Conservation (phyloP, 495 filamentous ascomycete species). For the Hyaloscypha variabilis region DNA sequence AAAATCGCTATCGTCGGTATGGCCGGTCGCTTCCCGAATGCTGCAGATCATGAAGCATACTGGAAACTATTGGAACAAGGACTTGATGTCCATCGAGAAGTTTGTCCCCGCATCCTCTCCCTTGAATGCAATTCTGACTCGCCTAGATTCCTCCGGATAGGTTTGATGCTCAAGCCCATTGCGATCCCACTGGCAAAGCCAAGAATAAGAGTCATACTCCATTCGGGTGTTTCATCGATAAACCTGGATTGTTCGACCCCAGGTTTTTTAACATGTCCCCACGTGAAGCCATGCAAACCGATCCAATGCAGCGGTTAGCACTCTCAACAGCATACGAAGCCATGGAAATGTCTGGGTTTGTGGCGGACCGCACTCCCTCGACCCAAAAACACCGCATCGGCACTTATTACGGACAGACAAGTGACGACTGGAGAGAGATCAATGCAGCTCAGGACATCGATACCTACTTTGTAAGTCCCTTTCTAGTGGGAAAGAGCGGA, state of each 20-base stretch:
- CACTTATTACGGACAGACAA: constrained; percentile 51
- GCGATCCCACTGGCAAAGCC: constrained; percentile 58
- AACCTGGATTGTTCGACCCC: constrained; percentile 67
- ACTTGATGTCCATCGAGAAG: constrained; percentile 34
- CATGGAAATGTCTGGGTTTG: constrained; percentile 85
- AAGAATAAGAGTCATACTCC: constrained; percentile 77
- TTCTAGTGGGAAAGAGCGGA: constrained; percentile 81
- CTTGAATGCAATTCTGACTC: constrained; percentile 42
- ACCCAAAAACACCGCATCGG: constrained; percentile 34
- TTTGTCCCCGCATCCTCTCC: neutral
- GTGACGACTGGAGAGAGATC: constrained; percentile 61
- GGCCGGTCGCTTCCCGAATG: constrained; percentile 39
- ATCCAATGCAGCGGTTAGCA: constrained; percentile 87
- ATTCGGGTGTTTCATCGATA: constrained; percentile 52
- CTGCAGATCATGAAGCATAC: constrained; percentile 42
- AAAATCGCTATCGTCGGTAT: constrained; percentile 46
- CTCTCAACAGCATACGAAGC: constrained; percentile 88
- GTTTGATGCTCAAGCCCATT: constrained; percentile 43
- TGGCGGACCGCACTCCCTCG: constrained; percentile 79
- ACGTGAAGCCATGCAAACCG: constrained; percentile 84
- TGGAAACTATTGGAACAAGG: constrained; percentile 45
- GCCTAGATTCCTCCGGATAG: constrained; percentile 45
- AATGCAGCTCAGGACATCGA: constrained; percentile 88
- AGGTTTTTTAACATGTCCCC: constrained; percentile 97
- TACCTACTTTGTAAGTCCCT: constrained; percentile 89